phyloP scores from a whole-genome alignment of 139 green algal species.

The Coccomyxa sp. region DNA sequence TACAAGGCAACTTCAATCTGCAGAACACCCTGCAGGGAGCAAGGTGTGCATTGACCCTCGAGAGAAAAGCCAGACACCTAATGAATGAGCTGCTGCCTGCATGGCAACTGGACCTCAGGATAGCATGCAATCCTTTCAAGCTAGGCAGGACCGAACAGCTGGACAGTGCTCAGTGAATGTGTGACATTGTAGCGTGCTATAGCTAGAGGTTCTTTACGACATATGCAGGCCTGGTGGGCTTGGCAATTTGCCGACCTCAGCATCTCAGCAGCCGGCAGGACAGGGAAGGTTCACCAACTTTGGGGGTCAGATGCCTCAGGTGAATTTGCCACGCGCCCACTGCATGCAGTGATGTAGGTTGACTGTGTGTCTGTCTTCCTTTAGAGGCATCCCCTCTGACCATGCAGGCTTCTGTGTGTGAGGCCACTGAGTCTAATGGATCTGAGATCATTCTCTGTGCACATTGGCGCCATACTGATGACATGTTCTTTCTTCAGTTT shows the following conservation, averaged over 20 bases:
- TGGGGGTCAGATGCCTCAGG: constrained; percentile 9
- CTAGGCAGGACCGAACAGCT: background rate
- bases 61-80: background rate
- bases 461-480: background rate
- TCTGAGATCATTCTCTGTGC: background rate
- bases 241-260: constrained; percentile 17
- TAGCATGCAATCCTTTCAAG: background rate
- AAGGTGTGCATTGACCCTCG: constrained; percentile 9
- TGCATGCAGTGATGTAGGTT: background rate
- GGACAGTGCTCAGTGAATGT: no score
- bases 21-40: constrained; percentile 21
- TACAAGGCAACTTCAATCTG: constrained; percentile 29
- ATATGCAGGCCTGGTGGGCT: constrained; percentile 25
- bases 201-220: no score
- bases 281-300: constrained; percentile 9
- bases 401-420: background rate
- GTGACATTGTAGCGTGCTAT: no score
- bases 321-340: background rate
- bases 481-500: constrained; percentile 7
- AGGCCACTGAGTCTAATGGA: background rate
- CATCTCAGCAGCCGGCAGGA: constrained; percentile 23
- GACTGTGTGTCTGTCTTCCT: background rate
- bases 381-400: background rate
- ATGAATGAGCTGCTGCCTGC: background rate
- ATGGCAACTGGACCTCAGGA: no score